Base-by-base conservation (phyloP, 2,329 filamentous ascomycete genomes). In the Akanthomyces muscarius region DNA sequence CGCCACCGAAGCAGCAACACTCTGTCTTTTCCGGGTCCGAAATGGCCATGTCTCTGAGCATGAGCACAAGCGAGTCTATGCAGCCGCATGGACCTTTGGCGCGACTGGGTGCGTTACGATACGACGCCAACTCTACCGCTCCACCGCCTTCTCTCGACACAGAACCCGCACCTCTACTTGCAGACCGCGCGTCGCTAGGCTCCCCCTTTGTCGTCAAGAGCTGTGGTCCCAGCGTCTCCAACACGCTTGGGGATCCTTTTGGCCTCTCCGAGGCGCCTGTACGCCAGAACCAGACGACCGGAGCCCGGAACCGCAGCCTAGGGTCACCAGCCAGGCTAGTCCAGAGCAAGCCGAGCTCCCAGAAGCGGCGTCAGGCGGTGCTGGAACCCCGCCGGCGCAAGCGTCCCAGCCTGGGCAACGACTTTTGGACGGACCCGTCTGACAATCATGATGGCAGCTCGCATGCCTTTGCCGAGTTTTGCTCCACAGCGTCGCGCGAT, bases 61-160 rank as follows among this genome's bases (percentile, higher is more conserved):
- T 88, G 36, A 87, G 84, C 74, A 89, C 86, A 1, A 81, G 86
- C 1, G 84, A 87, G 48, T 81, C 81, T 2, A 89, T 89, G 87
- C 83, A 88, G 67, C 83, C 81, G 0, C 76, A 83, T 60, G 86
- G 85, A 3, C 84, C 86, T 11, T 69, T 89, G 61, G 86, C 86
- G 2, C 83, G 84, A 67, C 78, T 89, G 48, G 81, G 83, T n/a
- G 68, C 67, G 42, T 61, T 68, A 16, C 70, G 70, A 23, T 28
- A 44, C 10, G 25, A 48, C 2, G 36, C 66, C 62, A 21, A 65
- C 47, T 14, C 54, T 64, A 18, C 66, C 54, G 18, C 57, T 60
- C 25, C 54, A 54, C 48, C 67, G 63, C 68, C 68, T 36, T 67
- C 68, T 28, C 64, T 71, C 23, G 69, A 67, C 61, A 68, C 67